Evolutionary conservation across 2,329 filamentous ascomycete species (phyloP), one percentile per base, ranked within the genome.

Genomic region (Sporothrix inflata): DNA sequence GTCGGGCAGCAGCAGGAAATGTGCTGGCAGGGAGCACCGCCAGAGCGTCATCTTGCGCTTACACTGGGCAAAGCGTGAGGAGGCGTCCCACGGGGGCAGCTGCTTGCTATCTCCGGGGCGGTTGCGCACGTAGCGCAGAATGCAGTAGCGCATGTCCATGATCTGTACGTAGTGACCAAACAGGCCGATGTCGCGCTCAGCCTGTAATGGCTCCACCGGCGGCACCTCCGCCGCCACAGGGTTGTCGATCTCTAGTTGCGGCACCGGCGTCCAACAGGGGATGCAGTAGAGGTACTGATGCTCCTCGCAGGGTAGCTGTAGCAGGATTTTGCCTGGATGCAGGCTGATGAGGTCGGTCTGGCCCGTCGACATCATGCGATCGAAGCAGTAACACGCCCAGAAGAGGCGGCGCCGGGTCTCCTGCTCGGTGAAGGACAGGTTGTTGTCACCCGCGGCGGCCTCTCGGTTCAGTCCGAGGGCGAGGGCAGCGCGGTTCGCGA

Each of bases 331-430:
- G n/a, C 11, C n/a, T n/a, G 49, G 24, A 2, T 47, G 47, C 14
- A 69, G 30, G 7, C 8, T 69, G 24, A 34, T 42, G 0, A 69
- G 34, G 8, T 69, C 47, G 19, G 66, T 14, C 30, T 55, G 30
- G 5, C 66, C 34, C 34, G 49, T 55, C 6, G 66, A 55, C 66
- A 69, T 69, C 34, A 69, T 69, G 19, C 66, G 66, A 27, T 69
- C 66, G 14, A 69, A 47, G 47, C 66, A 69, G 19, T 69, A 69
- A 9, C 66, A 69, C 12, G 30, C 65, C 65, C 65, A 69, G 30
- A 69, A 69, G 8, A 69, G 49, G 3, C 66, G 49, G 4, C 66
- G 66, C 9, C 47, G 49, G 16, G 66, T 69, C 24, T 69, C 34
- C 2, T 53, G 49, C 30, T 55, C 34, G 12, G 2, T 60, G n/a